Evolutionary conservation across 1,139 yeast species (phyloP), one percentile per base, ranked within the genome.

Genomic region (Suhomyces coccinellae): DNA sequence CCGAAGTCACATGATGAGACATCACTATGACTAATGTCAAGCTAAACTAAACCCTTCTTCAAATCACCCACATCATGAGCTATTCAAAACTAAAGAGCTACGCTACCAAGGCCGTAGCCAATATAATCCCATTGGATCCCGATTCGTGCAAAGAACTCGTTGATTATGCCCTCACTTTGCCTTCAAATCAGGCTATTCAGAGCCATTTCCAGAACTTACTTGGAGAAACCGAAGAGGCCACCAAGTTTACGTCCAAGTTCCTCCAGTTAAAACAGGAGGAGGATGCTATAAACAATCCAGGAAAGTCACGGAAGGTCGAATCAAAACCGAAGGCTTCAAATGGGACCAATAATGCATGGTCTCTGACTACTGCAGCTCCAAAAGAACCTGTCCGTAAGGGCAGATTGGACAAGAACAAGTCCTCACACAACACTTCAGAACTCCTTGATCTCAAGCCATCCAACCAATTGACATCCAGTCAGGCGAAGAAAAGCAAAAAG

Each of bases 161-260:
- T 4, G 75, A 73, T 9, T 79, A 79, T 52, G 75, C 81, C 0
- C 56, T 75, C 12, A 57, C 68, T 3, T 62, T 79, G 14, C 67
- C 67, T 6, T 54, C 71, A 0, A 73, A 78, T 40, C 64, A 68
- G 3, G 79, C 71, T 14, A 67, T 79, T 13, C 68, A 68, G 26
- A 66, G 65, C 28, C 82, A 82, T 57, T 78, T 81, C 53, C 54
- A 74, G 17, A 77, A 79, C 42, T 58, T 82, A 15, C 57, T 81
- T 16, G 86, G 86, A 3, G 80, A 80, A 45, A 70, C 80, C 13
- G 75, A 75, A 13, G 74, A 67, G 12, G 63, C 80, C 1, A 55
- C 71, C 26, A 57, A 62, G 7, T 76, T 79, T 51, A 63, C 77
- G 1, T 47, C 64, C 3, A 64, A 55, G 17, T 75, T 77, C 40